Evolutionary conservation across 768 basidiomycete species (phyloP).

Genomic region (Serendipita sp.): DNA sequence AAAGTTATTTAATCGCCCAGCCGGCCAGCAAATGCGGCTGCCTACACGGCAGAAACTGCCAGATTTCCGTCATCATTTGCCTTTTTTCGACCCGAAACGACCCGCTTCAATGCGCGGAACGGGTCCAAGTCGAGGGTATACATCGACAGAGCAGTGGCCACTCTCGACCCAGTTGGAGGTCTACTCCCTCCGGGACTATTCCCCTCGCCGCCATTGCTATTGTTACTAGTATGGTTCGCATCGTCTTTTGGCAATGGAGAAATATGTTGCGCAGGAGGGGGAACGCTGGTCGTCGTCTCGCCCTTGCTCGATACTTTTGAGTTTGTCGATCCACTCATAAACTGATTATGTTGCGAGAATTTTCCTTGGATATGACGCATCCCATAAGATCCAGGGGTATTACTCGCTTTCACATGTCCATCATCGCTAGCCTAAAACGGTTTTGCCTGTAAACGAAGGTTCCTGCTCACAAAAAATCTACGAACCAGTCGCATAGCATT

Average conservation of each 20-base stretch:
- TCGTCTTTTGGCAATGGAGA: neutral
- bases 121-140: conserved; percentile 4
- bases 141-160: neutral
- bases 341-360: too few relatives aligned
- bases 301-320: too few relatives aligned
- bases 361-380: neutral
- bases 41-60: too few relatives aligned
- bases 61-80: too few relatives aligned
- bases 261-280: neutral
- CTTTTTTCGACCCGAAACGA: neutral
- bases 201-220: neutral
- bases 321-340: too few relatives aligned
- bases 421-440: neutral
- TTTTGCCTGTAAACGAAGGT: neutral
- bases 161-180: neutral
- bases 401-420: neutral
- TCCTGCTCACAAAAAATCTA: neutral
- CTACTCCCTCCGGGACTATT: neutral
- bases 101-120: neutral
- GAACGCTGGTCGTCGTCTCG: too few relatives aligned
- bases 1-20: too few relatives aligned
- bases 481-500: too few relatives aligned
- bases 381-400: neutral
- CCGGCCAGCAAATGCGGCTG: too few relatives aligned
- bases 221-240: neutral